A percentile compares a stretch with the other conserved stretches of the same genome.
Conservation (phyloP, 2,329 filamentous ascomycete genomes). For the Aureobasidium uvarum region DNA sequence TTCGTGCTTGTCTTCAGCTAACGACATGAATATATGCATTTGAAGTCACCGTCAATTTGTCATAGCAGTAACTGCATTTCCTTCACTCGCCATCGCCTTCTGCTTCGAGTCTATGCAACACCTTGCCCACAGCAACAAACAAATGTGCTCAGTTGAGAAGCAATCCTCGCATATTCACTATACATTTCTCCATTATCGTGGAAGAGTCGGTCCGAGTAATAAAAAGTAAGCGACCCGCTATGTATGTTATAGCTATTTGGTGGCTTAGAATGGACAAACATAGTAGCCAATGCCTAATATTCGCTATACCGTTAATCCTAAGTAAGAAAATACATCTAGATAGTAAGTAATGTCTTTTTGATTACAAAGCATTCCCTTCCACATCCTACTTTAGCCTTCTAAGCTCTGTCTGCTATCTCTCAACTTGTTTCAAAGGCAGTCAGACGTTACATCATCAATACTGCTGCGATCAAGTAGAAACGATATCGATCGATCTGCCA, state of each 20-base stretch:
- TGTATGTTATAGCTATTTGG: not conserved
- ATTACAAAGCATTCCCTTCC: too few species aligned
- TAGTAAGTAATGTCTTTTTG: too few species aligned
- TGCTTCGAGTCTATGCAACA: not conserved
- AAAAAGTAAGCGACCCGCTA: not conserved
- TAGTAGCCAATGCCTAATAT: too few species aligned
- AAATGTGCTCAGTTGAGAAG: not conserved
- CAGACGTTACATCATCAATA: too few species aligned
- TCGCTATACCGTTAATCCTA: too few species aligned
- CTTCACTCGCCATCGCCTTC: not conserved
- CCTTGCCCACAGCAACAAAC: not conserved
- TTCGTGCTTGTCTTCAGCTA: conserved; percentile 5
- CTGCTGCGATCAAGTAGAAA: too few species aligned
- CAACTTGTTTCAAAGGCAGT: too few species aligned
- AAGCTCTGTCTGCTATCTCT: too few species aligned
- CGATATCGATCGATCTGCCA: too few species aligned
- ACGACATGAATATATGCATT: conserved; percentile 9
- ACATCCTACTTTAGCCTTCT: too few species aligned
- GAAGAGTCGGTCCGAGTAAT: not conserved
- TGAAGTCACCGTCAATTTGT: not conserved
- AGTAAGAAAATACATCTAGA: too few species aligned
- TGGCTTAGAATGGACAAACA: too few species aligned
- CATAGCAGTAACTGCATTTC: not conserved
- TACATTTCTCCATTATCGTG: not conserved
- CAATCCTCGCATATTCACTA: not conserved